Evolutionary conservation across 1,139 yeast genomes (phyloP), one percentile per base, ranked within the genome.

Genomic region (Debaryomycetaceae sp.): DNA sequence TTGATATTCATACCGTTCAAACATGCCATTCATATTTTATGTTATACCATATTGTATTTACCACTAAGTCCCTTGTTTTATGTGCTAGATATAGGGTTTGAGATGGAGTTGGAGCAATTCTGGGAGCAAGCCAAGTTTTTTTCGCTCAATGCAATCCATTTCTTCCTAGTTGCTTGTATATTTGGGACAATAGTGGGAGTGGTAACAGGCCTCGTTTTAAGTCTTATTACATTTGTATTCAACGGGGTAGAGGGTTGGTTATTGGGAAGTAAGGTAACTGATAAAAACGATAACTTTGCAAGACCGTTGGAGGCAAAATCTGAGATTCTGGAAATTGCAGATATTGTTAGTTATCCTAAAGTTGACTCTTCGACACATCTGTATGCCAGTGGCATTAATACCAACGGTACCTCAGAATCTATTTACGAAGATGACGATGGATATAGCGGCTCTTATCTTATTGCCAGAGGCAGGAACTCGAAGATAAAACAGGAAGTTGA

Each of bases 31-130:
- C 48, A 53, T 33, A 52, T 55, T 13, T 14, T 47, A 17, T 33
- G 49, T 28, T 55, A 50, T 36, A 50, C 54, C 4, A 39, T 52
- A 31, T 34, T 56, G 7, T 47, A 47, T 30, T 29, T 60, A 8
- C 63, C 65, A 5, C 40, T 57, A 13, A 42, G 45, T 33, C 66
- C 66, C 13, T 36, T 58, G 5, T 38, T 55, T 5, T 42, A 47
- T 34, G 17, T 46, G 7, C 37, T 56, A 5, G 50, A 46, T 5
- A 37, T 55, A 6, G 50, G 52, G 9, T 37, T 37, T 4, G 26
- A 45, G 14, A 39, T 40, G 31, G 18, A 44, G 7, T 14, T 32
- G 8, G 46, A 45, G 5, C 41, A 44, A n/a, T 18, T 41, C 6
- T 31, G 38, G 22, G 35, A 36, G 7, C 46, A 42, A 9, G 11